phyloP scores from a whole-genome alignment of 139 green algal species.

The Ulvella scutata region DNA sequence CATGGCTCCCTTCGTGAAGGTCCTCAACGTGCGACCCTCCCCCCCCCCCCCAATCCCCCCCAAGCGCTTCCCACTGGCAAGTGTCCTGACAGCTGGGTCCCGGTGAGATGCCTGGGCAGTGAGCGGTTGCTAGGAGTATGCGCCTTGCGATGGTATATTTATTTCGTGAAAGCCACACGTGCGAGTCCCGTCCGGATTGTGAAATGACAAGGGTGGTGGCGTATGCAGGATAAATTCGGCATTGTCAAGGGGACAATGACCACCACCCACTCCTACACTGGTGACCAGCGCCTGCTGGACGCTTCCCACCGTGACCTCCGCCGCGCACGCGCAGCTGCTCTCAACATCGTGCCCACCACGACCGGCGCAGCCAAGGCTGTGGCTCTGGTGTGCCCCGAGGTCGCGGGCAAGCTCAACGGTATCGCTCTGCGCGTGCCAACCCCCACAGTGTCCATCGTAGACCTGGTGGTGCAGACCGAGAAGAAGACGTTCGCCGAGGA shows the following conservation, averaged over 20 bases:
- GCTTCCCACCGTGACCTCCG: conserved; percentile 94
- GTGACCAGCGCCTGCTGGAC: conserved; percentile 96
- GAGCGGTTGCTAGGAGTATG: no score
- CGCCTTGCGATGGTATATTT: no score
- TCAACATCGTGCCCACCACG: conserved; percentile 99
- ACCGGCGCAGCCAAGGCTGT: conserved; percentile 98
- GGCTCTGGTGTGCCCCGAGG: conserved; percentile 77
- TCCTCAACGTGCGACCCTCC: conserved; percentile 20
- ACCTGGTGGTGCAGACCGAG: conserved; percentile 94
- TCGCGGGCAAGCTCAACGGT: conserved; percentile 93
- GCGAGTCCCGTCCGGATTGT: no score
- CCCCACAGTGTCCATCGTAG: conserved; percentile 94
- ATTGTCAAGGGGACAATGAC: conserved; percentile 99
- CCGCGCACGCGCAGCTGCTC: conserved; percentile 83
- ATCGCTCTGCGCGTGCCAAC: conserved; percentile 98
- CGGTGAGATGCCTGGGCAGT: neutral
- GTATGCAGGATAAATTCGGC: conserved; percentile 92
- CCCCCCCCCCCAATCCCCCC: neutral
- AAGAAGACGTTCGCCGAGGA: conserved; percentile 99
- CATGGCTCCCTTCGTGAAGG: conserved; percentile 99
- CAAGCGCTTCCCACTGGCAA: neutral
- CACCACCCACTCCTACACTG: conserved; percentile 99
- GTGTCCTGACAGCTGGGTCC: neutral
- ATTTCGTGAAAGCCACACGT: no score
- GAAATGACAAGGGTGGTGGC: no score